These are phyloP conservation scores for Diaporthe helianthi DNA, from an alignment of 2,329 filamentous ascomycete genomes.

Conservation along the genomic window DNA sequence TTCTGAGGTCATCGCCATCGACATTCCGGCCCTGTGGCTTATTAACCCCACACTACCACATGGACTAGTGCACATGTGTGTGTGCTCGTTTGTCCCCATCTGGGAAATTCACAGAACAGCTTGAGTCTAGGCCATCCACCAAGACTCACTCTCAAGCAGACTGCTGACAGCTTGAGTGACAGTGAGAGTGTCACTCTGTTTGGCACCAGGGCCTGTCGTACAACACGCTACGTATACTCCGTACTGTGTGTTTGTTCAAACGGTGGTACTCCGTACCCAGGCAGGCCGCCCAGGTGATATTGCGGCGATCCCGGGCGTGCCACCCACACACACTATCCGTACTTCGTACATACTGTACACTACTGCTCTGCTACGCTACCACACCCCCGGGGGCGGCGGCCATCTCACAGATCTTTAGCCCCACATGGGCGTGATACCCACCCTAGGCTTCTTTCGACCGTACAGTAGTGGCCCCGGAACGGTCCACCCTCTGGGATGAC, in stretches of 20 bases:
- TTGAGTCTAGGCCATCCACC: constrained; percentile 12
- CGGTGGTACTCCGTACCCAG: too few species aligned
- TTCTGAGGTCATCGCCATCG: constrained; percentile 4
- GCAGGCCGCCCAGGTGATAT: constrained; percentile 4
- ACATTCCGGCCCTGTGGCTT: background rate
- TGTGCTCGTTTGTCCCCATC: constrained; percentile 14
- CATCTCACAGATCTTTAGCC: constrained; percentile 20
- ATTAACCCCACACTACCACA: background rate
- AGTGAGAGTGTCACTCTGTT: too few species aligned
- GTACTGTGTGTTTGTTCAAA: too few species aligned
- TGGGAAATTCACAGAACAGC: too few species aligned
- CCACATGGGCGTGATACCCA: constrained; percentile 5
- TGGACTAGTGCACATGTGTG: background rate
- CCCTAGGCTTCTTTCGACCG: constrained; percentile 18
- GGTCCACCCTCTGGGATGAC: constrained; percentile 4
- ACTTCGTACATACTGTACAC: too few species aligned
- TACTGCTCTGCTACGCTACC: background rate
- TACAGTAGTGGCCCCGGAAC: constrained; percentile 13
- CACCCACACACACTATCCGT: background rate
- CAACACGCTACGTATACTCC: too few species aligned
- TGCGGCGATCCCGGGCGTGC: constrained; percentile 19
- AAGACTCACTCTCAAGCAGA: background rate
- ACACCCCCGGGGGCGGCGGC: background rate
- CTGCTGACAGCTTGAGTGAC: too few species aligned
- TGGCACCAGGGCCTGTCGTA: too few species aligned